Percentiles rank a stretch among this genome's conserved stretches.
These are phyloP conservation scores for Viridothelium virens DNA, from an alignment of 495 filamentous ascomycete species.

Conservation along the genomic window DNA sequence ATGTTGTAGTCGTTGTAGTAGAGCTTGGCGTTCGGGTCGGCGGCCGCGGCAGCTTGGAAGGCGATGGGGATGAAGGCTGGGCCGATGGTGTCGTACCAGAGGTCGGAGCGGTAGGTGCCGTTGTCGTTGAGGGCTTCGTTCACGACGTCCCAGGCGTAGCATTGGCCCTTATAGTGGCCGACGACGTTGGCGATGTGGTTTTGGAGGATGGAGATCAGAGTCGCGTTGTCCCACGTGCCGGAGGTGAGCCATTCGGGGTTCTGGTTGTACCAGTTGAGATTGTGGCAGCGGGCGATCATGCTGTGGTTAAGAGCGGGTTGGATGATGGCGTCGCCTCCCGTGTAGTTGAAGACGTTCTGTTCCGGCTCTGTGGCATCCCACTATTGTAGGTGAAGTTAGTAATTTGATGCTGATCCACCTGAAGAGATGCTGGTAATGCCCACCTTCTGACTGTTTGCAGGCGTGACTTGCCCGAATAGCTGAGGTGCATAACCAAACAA, in stretches of 20 bases:
- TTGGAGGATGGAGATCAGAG: conserved; percentile 26
- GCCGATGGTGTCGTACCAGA: conserved; percentile 31
- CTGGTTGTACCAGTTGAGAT: conserved; percentile 34
- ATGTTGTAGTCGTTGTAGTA: conserved; percentile 70
- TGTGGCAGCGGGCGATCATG: conserved; percentile 35
- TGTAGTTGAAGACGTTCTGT: conserved; percentile 34
- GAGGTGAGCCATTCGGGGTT: conserved; percentile 32
- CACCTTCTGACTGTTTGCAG: conserved; percentile 46
- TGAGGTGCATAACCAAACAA: conserved; percentile 16
- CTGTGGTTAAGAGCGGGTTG: conserved; percentile 18
- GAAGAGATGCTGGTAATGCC: conserved; percentile 12
- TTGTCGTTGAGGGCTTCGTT: conserved; percentile 34
- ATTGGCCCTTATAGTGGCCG: conserved; percentile 27
- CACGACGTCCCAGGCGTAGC: conserved; percentile 37
- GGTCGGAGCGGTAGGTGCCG: conserved; percentile 24
- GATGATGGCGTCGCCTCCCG: conserved; percentile 28
- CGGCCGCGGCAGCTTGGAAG: conserved; percentile 32
- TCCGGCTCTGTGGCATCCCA: conserved; percentile 40
- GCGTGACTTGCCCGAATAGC: conserved; percentile 48
- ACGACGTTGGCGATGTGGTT: conserved; percentile 33
- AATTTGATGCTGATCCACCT: neutral
- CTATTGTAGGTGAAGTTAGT: conserved; percentile 14
- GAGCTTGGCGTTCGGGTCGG: conserved; percentile 44
- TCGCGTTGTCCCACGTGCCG: conserved; percentile 24
- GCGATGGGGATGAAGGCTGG: conserved; percentile 29